These are phyloP conservation scores for Agastache rugosa DNA, from an alignment of 257 asterid genomes.

Conservation along the genomic window DNA sequence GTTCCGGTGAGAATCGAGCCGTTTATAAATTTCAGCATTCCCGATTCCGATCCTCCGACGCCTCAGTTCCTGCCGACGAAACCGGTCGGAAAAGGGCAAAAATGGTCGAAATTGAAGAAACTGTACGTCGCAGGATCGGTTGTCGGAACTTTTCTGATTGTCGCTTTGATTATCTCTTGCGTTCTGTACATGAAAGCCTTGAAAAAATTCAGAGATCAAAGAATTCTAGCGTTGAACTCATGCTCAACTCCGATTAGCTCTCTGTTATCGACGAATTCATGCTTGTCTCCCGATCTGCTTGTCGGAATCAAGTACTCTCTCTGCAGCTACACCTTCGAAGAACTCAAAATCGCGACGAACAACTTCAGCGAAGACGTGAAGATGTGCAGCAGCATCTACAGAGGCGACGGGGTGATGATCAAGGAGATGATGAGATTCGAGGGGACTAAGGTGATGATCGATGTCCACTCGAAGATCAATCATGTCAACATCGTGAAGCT, in stretches of 20 bases:
- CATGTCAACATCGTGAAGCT: constrained; percentile 75
- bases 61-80: constrained; percentile 63
- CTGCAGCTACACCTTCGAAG: constrained; percentile 54
- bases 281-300: constrained; percentile 76
- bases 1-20: constrained; percentile 65
- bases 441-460: constrained; percentile 50
- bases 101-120: constrained; percentile 37
- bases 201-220: constrained; percentile 46
- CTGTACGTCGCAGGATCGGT: constrained; percentile 50
- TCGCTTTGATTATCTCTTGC: constrained; percentile 46
- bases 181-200: constrained; percentile 49
- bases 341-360: constrained; percentile 51
- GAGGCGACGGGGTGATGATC: constrained; percentile 59
- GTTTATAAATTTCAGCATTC: constrained; percentile 44
- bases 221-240: constrained; percentile 38
- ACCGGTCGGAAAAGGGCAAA: constrained; percentile 32
- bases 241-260: constrained; percentile 60
- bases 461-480: constrained; percentile 70
- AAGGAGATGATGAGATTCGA: constrained; percentile 54
- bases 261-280: constrained; percentile 54
- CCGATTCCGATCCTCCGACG: constrained; percentile 52
- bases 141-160: constrained; percentile 47
- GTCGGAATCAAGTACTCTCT: constrained; percentile 63
- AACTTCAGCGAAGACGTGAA: constrained; percentile 43
- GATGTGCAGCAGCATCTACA: constrained; percentile 48